Evolutionary conservation across 2,329 filamentous ascomycete species (phyloP).

Genomic region (Fusarium sp.): DNA sequence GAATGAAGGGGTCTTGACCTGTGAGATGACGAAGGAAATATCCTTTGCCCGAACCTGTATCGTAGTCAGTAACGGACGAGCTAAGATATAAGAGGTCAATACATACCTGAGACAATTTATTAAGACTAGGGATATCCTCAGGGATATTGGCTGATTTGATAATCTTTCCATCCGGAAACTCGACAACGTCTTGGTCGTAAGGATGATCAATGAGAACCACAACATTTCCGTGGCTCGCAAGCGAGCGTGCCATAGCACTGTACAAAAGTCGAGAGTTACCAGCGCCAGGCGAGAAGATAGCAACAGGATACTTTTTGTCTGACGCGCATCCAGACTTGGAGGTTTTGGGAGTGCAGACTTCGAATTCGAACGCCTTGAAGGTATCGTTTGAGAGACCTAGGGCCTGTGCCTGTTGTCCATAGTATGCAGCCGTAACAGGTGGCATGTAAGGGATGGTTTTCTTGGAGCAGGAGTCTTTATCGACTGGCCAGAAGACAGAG

Average conservation of each 20-base stretch:
- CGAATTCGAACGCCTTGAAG: constrained; percentile 47
- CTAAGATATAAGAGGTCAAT: accelerated
- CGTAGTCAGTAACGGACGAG: neutral
- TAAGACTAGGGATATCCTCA: constrained; percentile 16
- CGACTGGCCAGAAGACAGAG: constrained; percentile 52
- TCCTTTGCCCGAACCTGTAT: constrained; percentile 54
- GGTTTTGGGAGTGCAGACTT: constrained; percentile 36
- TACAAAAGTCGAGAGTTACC: constrained; percentile 60
- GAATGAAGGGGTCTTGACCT: constrained; percentile 45
- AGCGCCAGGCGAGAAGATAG: constrained; percentile 61
- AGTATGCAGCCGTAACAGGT: constrained; percentile 48
- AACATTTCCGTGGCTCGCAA: constrained; percentile 61
- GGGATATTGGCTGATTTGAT: constrained; percentile 31
- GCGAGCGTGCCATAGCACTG: constrained; percentile 57
- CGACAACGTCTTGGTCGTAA: constrained; percentile 59
- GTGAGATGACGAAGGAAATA: constrained; percentile 54
- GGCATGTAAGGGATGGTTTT: constrained; percentile 53
- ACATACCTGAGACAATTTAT: constrained; percentile 33
- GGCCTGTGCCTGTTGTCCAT: constrained; percentile 46
- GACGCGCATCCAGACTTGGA: constrained; percentile 4
- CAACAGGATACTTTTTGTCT: constrained; percentile 45
- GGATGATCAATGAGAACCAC: constrained; percentile 65
- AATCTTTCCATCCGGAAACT: constrained; percentile 60
- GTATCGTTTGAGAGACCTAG: constrained; percentile 52
- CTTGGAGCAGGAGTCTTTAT: constrained; percentile 39